phyloP scores from a whole-genome alignment of 2,329 filamentous ascomycete genomes.

The Venturia nashicola region DNA sequence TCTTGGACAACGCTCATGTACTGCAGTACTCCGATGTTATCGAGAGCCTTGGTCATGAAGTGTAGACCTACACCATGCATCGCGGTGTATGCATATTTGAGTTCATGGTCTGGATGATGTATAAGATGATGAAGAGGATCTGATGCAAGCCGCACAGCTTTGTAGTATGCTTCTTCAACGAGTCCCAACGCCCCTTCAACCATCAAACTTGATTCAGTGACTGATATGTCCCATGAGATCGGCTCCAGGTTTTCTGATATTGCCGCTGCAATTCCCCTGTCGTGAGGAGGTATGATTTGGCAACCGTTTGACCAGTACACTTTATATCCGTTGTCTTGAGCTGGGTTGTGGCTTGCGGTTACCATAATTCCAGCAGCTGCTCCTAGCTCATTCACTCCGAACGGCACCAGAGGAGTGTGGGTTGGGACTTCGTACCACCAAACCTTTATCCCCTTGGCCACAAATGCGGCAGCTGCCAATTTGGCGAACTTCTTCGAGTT shows the following conservation, averaged over 20 bases:
- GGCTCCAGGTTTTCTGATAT: slow-evolving; percentile 43
- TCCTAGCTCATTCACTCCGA: slow-evolving; percentile 40
- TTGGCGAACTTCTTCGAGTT: slow-evolving; percentile 50
- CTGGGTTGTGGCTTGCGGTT: slow-evolving; percentile 53
- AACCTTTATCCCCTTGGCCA: slow-evolving; percentile 45
- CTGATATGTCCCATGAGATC: slow-evolving; percentile 33
- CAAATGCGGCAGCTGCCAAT: slow-evolving; percentile 47
- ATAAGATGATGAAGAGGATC: slow-evolving; percentile 17
- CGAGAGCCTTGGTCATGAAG: slow-evolving; percentile 31
- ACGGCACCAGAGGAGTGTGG: slow-evolving; percentile 51
- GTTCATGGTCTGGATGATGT: slow-evolving; percentile 14
- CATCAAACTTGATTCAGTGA: slow-evolving; percentile 27
- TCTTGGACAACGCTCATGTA: slow-evolving; percentile 35
- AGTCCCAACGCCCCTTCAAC: slow-evolving; percentile 30
- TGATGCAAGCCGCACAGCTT: slow-evolving; percentile 28
- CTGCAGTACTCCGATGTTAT: slow-evolving; percentile 26
- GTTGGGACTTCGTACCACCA: slow-evolving; percentile 44
- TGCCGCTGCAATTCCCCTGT: slow-evolving; percentile 43
- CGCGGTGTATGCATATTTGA: slow-evolving; percentile 42
- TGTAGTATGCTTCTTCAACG: slow-evolving; percentile 31
- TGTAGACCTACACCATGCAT: slow-evolving; percentile 44
- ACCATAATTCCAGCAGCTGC: slow-evolving; percentile 53
- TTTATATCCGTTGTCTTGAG: slow-evolving; percentile 55
- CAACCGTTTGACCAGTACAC: slow-evolving; percentile 54
- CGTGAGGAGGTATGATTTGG: slow-evolving; percentile 53